A percentile compares a stretch with the other conserved stretches of the same genome.
Evolutionary conservation across 1,284 basidiomycete species (phyloP).

Genomic region (Trichosporon ovoides): DNA sequence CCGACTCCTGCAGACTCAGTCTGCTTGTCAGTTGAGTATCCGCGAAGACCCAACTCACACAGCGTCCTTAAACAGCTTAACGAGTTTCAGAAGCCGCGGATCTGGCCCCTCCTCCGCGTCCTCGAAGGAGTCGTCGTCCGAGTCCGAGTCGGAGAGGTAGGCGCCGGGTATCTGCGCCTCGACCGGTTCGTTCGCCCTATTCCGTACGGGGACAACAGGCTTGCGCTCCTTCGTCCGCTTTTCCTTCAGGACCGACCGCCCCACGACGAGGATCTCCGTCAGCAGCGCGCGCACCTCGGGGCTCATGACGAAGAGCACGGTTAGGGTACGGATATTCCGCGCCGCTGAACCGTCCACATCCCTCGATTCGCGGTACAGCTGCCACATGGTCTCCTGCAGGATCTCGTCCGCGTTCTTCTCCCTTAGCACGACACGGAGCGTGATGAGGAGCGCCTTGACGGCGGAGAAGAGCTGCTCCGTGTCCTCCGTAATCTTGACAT

Average conservation of each 20-base stretch:
- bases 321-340: slow-evolving; percentile 5
- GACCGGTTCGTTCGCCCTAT: slow-evolving; percentile 5
- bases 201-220: background rate
- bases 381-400: slow-evolving; percentile 14
- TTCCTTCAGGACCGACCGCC: background rate
- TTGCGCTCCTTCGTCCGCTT: background rate
- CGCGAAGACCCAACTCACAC: background rate
- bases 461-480: background rate
- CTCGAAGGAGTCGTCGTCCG: slow-evolving; percentile 4
- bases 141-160: slow-evolving; percentile 32
- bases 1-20: slow-evolving; percentile 6
- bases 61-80: slow-evolving; percentile 53
- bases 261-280: background rate
- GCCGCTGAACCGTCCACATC: slow-evolving; percentile 5
- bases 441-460: background rate
- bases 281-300: slow-evolving; percentile 7
- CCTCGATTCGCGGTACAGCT: slow-evolving; percentile 6
- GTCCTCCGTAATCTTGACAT: background rate
- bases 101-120: slow-evolving; percentile 50
- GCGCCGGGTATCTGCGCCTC: slow-evolving; percentile 24
- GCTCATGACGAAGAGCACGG: slow-evolving; percentile 7
- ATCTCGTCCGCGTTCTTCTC: slow-evolving; percentile 20
- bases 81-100: background rate
- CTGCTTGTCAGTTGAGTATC: background rate
- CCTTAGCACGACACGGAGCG: slow-evolving; percentile 5